Conservation (phyloP, 805 yeast species). For the Starmera caribaea region DNA sequence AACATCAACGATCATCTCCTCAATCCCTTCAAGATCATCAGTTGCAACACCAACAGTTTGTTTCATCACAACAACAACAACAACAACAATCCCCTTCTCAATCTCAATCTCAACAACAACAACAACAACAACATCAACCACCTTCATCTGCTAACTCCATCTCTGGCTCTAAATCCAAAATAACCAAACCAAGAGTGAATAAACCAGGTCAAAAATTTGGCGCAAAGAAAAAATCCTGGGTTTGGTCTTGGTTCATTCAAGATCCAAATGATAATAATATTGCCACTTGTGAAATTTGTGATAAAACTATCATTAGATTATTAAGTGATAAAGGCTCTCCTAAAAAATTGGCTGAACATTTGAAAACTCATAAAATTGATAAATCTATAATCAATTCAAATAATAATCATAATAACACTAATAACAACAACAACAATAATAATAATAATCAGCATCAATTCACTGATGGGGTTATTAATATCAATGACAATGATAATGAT, state of each 20-base stretch:
- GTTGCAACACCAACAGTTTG: neutral
- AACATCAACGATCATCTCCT: neutral
- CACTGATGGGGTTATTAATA: too few species aligned
- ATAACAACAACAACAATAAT: too few species aligned
- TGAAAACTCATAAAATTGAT: conserved; percentile 42
- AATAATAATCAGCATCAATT: too few species aligned
- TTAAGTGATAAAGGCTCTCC: conserved; percentile 50
- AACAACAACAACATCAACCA: neutral
- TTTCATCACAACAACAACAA: neutral
- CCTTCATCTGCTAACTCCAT: neutral
- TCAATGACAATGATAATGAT: too few species aligned
- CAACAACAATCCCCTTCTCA: neutral
- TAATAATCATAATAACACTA: conserved; percentile 25
- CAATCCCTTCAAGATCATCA: neutral
- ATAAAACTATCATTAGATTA: conserved; percentile 36
- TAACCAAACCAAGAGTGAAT: conserved; percentile 22
- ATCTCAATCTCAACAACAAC: neutral
- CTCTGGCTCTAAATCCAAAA: conserved; percentile 1
- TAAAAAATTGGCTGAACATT: conserved; percentile 47
- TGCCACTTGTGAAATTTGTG: conserved; percentile 47
- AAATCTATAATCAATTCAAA: conserved; percentile 30
- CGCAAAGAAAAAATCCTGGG: conserved; percentile 55
- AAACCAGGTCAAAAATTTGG: conserved; percentile 50
- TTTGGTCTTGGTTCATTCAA: conserved; percentile 53
- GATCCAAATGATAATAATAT: conserved; percentile 35